phyloP scores from a whole-genome alignment of 1,139 yeast species.

The Taphrina deformans region DNA sequence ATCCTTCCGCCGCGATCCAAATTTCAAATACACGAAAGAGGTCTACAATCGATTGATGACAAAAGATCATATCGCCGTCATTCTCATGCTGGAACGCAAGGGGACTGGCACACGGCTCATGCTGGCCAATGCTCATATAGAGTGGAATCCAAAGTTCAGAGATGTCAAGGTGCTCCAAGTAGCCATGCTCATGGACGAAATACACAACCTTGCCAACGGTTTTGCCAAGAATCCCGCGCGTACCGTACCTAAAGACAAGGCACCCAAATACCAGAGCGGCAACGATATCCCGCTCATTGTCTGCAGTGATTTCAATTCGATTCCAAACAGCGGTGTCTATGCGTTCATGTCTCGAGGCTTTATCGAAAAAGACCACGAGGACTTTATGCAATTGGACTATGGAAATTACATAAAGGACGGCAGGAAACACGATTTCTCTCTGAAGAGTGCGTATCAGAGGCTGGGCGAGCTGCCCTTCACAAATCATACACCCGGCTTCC shows the following conservation, averaged over 20 bases:
- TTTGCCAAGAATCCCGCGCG: constrained; percentile 46
- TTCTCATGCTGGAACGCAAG: constrained; percentile 72
- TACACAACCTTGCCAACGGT: constrained; percentile 55
- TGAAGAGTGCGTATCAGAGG: constrained; percentile 71
- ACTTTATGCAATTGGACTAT: constrained; percentile 81
- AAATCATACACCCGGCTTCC: constrained; percentile 88
- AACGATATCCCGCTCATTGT: constrained; percentile 72
- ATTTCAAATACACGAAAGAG: constrained; percentile 89
- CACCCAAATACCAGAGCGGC: constrained; percentile 53
- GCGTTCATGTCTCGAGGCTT: constrained; percentile 80
- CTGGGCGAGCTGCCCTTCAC: constrained; percentile 93
- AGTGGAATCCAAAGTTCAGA: constrained; percentile 96
- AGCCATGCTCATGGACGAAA: constrained; percentile 84
- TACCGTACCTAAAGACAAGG: constrained; percentile 40
- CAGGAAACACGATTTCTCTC: constrained; percentile 72
- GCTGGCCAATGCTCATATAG: constrained; percentile 88
- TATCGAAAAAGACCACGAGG: constrained; percentile 67
- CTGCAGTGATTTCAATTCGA: constrained; percentile 96
- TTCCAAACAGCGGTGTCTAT: constrained; percentile 83
- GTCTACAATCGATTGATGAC: constrained; percentile 94
- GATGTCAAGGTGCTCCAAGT: constrained; percentile 97
- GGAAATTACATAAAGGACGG: constrained; percentile 92
- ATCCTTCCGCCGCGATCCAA: constrained; percentile 59
- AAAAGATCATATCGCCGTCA: constrained; percentile 87
- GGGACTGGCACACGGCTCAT: constrained; percentile 70